These are phyloP conservation scores for Juncus effusus DNA, from an alignment of 176 grass and related monocot species.

Conservation along the genomic window DNA sequence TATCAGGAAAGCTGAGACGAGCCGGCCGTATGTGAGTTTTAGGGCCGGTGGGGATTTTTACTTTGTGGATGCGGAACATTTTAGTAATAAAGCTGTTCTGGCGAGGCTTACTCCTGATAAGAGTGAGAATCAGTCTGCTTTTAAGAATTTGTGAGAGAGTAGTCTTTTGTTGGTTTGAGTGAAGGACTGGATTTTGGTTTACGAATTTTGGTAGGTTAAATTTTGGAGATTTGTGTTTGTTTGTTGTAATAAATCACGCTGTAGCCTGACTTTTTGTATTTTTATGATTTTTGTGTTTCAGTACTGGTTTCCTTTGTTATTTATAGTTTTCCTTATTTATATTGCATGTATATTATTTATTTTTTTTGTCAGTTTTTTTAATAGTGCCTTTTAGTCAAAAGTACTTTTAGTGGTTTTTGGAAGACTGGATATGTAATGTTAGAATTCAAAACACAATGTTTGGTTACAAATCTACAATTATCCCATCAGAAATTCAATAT, in stretches of 20 bases:
- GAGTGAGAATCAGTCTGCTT: constrained; percentile 54
- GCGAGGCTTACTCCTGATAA: constrained; percentile 80
- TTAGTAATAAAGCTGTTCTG: constrained; percentile 76
- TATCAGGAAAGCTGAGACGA: constrained; percentile 64
- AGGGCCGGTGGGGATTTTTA: constrained; percentile 70
- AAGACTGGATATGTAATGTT: too few species aligned
- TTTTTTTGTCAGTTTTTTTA: too few species aligned
- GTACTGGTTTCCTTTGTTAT: not conserved
- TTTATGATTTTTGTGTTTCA: not conserved
- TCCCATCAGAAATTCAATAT: too few species aligned
- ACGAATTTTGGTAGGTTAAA: constrained; percentile 2
- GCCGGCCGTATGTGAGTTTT: constrained; percentile 79
- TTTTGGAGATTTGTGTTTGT: not conserved
- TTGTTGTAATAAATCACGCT: constrained; percentile 2
- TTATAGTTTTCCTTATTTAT: too few species aligned
- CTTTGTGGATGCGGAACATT: constrained; percentile 75
- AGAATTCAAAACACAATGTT: too few species aligned
- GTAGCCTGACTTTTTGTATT: not conserved
- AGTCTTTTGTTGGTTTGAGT: constrained; percentile 4
- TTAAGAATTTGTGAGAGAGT: constrained; percentile 74
- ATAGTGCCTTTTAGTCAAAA: too few species aligned
- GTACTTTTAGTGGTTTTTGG: too few species aligned
- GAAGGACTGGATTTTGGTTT: constrained; percentile 6
- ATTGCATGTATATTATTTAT: too few species aligned
- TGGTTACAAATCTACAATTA: too few species aligned